Percentiles rank a stretch among this genome's conserved stretches.
phyloP scores from a whole-genome alignment of 176 grass and related monocot species.

The Otatea glauca region DNA sequence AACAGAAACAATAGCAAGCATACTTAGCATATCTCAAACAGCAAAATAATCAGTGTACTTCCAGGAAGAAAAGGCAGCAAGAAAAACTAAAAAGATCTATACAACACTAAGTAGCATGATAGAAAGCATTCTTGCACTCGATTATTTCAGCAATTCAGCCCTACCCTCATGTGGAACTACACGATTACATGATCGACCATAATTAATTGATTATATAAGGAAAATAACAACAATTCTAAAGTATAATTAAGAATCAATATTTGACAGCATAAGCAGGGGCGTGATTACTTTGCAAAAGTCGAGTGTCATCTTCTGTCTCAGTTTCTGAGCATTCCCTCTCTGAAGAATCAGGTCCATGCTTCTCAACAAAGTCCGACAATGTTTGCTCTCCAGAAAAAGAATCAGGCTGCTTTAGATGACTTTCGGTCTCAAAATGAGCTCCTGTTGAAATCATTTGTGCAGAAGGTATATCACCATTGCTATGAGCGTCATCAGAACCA shows the following conservation, averaged over 20 bases:
- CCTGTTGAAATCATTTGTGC: constrained; percentile 35
- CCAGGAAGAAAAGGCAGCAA: constrained; percentile 23
- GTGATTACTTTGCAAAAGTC: constrained; percentile 49
- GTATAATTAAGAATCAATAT: constrained; percentile 21
- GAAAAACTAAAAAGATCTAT: neutral
- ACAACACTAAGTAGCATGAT: neutral
- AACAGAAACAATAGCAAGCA: neutral
- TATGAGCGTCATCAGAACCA: constrained; percentile 54
- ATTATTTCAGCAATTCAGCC: constrained; percentile 13
- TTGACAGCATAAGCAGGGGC: constrained; percentile 9
- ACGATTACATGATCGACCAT: constrained; percentile 19
- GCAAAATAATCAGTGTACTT: neutral
- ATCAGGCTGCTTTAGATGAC: constrained; percentile 45
- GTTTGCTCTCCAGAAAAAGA: constrained; percentile 51
- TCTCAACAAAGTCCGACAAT: constrained; percentile 49
- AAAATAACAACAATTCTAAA: constrained; percentile 11
- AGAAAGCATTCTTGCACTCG: neutral
- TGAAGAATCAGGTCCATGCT: constrained; percentile 55
- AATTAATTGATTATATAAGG: neutral
- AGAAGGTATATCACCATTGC: constrained; percentile 45
- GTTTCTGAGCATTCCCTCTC: constrained; percentile 56
- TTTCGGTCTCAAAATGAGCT: constrained; percentile 47
- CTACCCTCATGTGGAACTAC: constrained; percentile 8
- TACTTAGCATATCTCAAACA: constrained; percentile 1
- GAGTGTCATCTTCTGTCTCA: constrained; percentile 64